phyloP scores from a whole-genome alignment of 306 rosid species.

The Lotus japonicus region DNA sequence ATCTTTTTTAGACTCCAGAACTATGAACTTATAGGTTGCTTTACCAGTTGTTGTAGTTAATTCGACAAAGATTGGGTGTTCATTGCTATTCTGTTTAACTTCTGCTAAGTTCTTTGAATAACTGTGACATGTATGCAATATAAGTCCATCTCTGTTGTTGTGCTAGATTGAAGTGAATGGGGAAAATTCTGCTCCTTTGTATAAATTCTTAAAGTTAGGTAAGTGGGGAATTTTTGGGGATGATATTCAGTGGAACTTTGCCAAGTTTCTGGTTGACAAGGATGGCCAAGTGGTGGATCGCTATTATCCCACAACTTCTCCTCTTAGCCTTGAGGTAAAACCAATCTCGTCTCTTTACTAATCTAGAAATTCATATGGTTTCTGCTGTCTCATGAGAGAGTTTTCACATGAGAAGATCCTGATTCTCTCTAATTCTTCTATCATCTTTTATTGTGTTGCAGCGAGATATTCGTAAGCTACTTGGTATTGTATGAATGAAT shows the following conservation, averaged over 20 bases:
- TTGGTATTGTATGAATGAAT: slow-evolving; percentile 38
- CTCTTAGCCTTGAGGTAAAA: slow-evolving; percentile 78
- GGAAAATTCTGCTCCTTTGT: slow-evolving; percentile 51
- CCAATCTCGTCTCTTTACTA: neutral
- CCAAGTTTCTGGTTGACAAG: slow-evolving; percentile 72
- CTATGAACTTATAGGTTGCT: neutral
- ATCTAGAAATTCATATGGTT: neutral
- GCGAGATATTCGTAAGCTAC: slow-evolving; percentile 54
- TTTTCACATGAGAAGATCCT: too few species aligned
- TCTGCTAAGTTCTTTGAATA: neutral
- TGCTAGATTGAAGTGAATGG: slow-evolving; percentile 89
- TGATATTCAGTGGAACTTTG: slow-evolving; percentile 84
- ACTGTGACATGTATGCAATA: neutral
- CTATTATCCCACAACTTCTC: slow-evolving; percentile 78
- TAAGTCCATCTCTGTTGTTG: neutral
- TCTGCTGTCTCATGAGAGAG: slow-evolving; percentile 1
- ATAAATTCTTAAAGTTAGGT: slow-evolving; percentile 63
- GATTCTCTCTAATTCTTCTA: slow-evolving; percentile 7
- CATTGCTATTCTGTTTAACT: neutral
- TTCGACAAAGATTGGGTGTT: neutral
- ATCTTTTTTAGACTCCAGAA: neutral
- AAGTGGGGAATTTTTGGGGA: slow-evolving; percentile 84
- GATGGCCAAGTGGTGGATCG: slow-evolving; percentile 70
- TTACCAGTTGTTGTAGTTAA: slow-evolving; percentile 1
- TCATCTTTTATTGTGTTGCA: slow-evolving; percentile 22